phyloP scores from a whole-genome alignment of 2,329 filamentous ascomycete genomes.

The Immersiporthe knoxdaviesiana region DNA sequence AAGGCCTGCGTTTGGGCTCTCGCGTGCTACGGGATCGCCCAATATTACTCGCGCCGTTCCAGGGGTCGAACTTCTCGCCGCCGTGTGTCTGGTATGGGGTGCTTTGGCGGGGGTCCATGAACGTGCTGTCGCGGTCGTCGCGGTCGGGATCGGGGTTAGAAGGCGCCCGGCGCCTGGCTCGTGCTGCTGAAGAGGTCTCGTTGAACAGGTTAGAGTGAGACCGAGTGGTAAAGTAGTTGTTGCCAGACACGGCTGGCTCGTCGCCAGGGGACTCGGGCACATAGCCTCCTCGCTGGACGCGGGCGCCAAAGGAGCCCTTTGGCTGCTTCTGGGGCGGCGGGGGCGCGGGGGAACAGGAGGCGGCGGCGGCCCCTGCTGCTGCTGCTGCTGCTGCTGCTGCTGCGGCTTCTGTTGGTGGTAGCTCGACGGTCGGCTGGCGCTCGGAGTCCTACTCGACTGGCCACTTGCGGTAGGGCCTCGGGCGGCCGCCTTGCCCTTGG shows the following conservation, averaged over 20 bases:
- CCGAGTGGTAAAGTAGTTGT: slow-evolving; percentile 52
- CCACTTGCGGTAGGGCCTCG: slow-evolving; percentile 28
- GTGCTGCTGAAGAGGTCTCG: slow-evolving; percentile 33
- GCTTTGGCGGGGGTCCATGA: slow-evolving; percentile 55
- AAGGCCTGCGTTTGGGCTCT: slow-evolving; percentile 30
- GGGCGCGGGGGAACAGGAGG: slow-evolving; percentile 53
- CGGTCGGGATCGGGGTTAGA: slow-evolving; percentile 45
- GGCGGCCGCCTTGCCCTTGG: slow-evolving; percentile 31
- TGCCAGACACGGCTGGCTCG: slow-evolving; percentile 55
- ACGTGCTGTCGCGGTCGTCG: slow-evolving; percentile 46
- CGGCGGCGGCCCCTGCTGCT: slow-evolving; percentile 38
- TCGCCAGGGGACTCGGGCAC: slow-evolving; percentile 56
- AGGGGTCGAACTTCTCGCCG: slow-evolving; percentile 63
- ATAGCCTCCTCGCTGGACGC: slow-evolving; percentile 50
- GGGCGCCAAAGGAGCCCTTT: slow-evolving; percentile 57
- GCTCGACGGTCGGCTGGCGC: slow-evolving; percentile 15
- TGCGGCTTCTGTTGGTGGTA: background rate
- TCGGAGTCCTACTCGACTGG: slow-evolving; percentile 20
- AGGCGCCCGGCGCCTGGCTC: slow-evolving; percentile 35
- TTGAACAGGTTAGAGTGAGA: slow-evolving; percentile 33
- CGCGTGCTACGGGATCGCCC: slow-evolving; percentile 27
- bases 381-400: background rate
- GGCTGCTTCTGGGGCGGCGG: slow-evolving; percentile 54
- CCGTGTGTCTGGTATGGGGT: slow-evolving; percentile 60
- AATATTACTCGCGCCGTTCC: slow-evolving; percentile 45